Base-by-base conservation (phyloP, 2,329 filamentous ascomycete genomes). In the Aspergillus hiratsukae region DNA sequence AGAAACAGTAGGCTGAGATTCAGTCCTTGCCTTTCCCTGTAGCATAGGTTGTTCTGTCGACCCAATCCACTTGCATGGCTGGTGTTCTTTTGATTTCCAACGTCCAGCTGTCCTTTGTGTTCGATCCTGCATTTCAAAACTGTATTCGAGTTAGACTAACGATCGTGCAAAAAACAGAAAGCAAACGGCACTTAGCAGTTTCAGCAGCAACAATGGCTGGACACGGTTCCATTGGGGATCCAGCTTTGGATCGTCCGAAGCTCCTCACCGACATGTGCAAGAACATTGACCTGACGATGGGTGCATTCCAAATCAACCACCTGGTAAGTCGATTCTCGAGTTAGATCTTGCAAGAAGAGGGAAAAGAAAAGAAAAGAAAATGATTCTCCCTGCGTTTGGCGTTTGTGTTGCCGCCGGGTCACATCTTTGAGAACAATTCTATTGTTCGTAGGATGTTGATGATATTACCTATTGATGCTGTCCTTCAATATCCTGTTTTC, bases 281-380 rank as follows among this genome's bases (percentile, higher is more conserved):
- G 19, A 67, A 68, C 31, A 43, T 69, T 2, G 67, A 69, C 48
- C 46, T 69, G 48, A 65, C 66, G 1, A 25, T 60, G 37, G 58
- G 54, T 0, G 66, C 66, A 11, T 69, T 60, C 53, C 45, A 54
- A 1, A 37, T 68, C 7, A 63, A 68, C 31, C 57, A 66, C 37
- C 17, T 62, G 58, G 66, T 68, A 64, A 60, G 66, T 64, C 25
- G 11, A 11, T 35, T 31, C 57, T 54, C 28, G 31, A 23, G 58
- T 49, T 21, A 35, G 25, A 28, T 17, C 45, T 27, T 28, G 49
- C 31, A 25, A 25, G 23, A 28, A 51, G 5, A 51, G 23, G 23
- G 23, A 3, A 3, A 23, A 23, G n/a, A 23, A 23, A 2, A 23
- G 23, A 23, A 23, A 23, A 19, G 10, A 21, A 35, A 35, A 35